Base-by-base conservation (phyloP, 2,329 filamentous ascomycete genomes). In the Curvularia sp. region DNA sequence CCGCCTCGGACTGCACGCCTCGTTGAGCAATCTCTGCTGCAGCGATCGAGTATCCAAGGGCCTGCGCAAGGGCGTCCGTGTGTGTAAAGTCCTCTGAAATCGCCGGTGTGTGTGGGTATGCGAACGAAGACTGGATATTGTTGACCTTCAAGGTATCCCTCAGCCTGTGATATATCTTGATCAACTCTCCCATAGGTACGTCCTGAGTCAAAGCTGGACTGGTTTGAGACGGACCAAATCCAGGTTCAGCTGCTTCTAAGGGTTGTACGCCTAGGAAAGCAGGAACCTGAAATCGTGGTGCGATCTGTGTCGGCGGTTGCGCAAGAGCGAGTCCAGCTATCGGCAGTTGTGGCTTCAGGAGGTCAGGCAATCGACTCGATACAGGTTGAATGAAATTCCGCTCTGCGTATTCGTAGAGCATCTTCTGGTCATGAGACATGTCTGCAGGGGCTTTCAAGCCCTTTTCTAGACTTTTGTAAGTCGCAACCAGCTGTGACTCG, bases 21-120 rank as follows among this genome's bases (percentile, higher is more conserved):
- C 95, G 89, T 74, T 97, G 93, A 63, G 93, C 89, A 64, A 98
- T 97, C 78, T 99, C 95, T 3, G 91, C 88, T 0, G 93, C 88
- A 8, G 93, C 89, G 57, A 99, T 93, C 0, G 93, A 94, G 73
- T 88, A 92, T 1, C 92, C 94, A 13, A 97, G 87, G 1, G 87
- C 82, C 57, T 83, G 83, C 13, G 87, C 84, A 10, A 93, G 77
- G 1, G 84, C 83, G 67, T 90, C 87, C 56, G 80, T 80, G 57
- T 82, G 74, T 1, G 81, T 80, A 56, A 83, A 68, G 30, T 85
- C 83, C 42, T 84, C 82, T 0, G 71, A 55, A 9, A 70, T 72
- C 18, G 77, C 69, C 3, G 77, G 71, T 9, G 79, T 77, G 13
- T 79, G 72, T 2, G 75, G 75, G 49, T 81, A 80, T 12, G 71